Base-by-base conservation (phyloP, 23 red algal species). In the Gracilariopsis chorda region DNA sequence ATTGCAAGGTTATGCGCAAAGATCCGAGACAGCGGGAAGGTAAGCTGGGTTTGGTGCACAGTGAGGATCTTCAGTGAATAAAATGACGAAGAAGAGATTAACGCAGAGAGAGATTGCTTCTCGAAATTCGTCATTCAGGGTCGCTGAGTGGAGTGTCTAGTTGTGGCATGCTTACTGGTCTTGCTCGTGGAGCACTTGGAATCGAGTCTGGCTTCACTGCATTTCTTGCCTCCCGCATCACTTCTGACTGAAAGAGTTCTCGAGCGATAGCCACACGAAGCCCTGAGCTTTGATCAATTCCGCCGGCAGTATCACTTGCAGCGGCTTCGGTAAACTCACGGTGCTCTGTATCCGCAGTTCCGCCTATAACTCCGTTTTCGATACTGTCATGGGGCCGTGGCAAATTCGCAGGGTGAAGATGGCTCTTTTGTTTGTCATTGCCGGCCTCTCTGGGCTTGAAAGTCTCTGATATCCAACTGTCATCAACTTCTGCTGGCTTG, bases 401-500 rank as follows among this genome's bases (percentile, higher is more conserved):
- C 28, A 46, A 27, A 36, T 24, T 42, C 9, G 14, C 28, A 8
- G n/a, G 20, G 47, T 23, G 9, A 10, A 24, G 20, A 45, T 73
- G 37, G 24, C 28, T 19, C 7, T 45, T 7, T 11, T 8, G 28
- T 27, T 4, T 23, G 20, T 46, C 40, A 0, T 46, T 40, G 49
- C 46, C 44, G 14, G 11, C 21, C 29, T 71, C 62, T 16, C 55
- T 65, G 17, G 48, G 46, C 44, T 72, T 72, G 21, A 48, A 61
- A 9, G 60, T 19, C 32, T 76, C 64, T 70, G 49, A 23, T 30
- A 52, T 40, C 88, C 88, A 91, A 72, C 59, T 82, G 8, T 91
- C 77, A 16, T 91, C 76, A 20, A 91, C 75, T 48, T 91, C 62
- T 35, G 88, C 88, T 11, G 88, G 88, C 61, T 65, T 51, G 7